Evolutionary conservation across 306 rosid species (phyloP), one percentile per base, ranked within the genome.

Genomic region (Prunus salicina): DNA sequence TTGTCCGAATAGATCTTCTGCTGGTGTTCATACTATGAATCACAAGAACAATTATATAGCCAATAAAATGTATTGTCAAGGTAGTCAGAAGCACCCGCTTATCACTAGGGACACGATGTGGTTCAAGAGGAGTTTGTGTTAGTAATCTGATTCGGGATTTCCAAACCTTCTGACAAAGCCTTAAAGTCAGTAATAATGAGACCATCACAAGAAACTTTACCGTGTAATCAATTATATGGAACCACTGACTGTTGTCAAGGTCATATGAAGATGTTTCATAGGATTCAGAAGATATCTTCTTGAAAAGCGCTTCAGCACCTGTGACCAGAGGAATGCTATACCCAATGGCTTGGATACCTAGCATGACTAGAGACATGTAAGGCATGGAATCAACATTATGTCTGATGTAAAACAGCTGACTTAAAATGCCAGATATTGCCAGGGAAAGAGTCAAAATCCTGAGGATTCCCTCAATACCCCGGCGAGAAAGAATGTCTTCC

Each of bases 81-180:
- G 92, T 88, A 43, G 79, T 76, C 57, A 90, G 73, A 69, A 90
- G 71, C n/a, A 95, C 91, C 76, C 69, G 55, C 82, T 84, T 92
- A 84, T 95, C 98, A 71, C 87, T 82, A 0, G 98, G 96, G 51
- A 87, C 86, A 51, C 74, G 73, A 60, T n/a, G 82, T 34, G 87
- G 94, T 72, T 87, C 93, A 34, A 67, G 85, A 77, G 96, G 82
- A 63, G 88, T 45, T 22, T 85, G 93, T 0, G 83, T 77, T 22
- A 85, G 88, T 80, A 90, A 84, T 82, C 91, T 92, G 83, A 80
- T 72, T 14, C 97, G 93, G 53, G 93, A 86, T 82, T 90, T 95
- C 97, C 96, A 95, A 58, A 89, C 97, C 87, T 95, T 95, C 75
- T 95, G 98, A 69, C 85, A 90, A 32, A 95, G 91, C 79, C 97